Conservation (phyloP, 2,329 filamentous ascomycete species). For the Colletotrichum incanum region DNA sequence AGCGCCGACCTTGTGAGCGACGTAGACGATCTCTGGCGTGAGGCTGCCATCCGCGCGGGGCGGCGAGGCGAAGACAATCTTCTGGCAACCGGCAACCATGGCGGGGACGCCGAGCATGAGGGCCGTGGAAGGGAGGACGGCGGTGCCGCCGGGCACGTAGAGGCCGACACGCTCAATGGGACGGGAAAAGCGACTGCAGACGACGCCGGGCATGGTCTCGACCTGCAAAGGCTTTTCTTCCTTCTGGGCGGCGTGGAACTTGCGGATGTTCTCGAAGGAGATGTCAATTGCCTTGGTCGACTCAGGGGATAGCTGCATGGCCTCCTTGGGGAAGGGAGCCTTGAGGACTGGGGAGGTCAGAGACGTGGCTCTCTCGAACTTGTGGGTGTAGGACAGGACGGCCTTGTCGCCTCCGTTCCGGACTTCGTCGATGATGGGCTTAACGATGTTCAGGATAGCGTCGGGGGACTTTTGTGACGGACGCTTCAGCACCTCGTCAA, state of each 20-base stretch:
- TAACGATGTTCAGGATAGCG: slow-evolving; percentile 90
- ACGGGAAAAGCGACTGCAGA: slow-evolving; percentile 92
- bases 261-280: slow-evolving; percentile 94
- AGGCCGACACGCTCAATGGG: slow-evolving; percentile 97
- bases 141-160: slow-evolving; percentile 96
- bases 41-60: slow-evolving; percentile 91
- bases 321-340: slow-evolving; percentile 86
- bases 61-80: slow-evolving; percentile 93
- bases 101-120: slow-evolving; percentile 98
- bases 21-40: slow-evolving; percentile 97
- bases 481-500: slow-evolving; percentile 84
- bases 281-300: slow-evolving; percentile 94
- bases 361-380: slow-evolving; percentile 96
- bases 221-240: slow-evolving; percentile 87
- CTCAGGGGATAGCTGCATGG: slow-evolving; percentile 86
- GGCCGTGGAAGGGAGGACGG: slow-evolving; percentile 95
- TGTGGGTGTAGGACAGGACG: slow-evolving; percentile 93
- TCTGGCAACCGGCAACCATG: slow-evolving; percentile 96
- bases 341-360: slow-evolving; percentile 90
- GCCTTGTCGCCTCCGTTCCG: slow-evolving; percentile 88
- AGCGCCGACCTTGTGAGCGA: slow-evolving; percentile 95
- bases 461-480: slow-evolving; percentile 97
- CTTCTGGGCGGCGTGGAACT: slow-evolving; percentile 93
- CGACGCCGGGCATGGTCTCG: slow-evolving; percentile 97
- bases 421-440: slow-evolving; percentile 92